Conservation (phyloP, 2,329 filamentous ascomycete species). For the Paecilomyces sp. region DNA sequence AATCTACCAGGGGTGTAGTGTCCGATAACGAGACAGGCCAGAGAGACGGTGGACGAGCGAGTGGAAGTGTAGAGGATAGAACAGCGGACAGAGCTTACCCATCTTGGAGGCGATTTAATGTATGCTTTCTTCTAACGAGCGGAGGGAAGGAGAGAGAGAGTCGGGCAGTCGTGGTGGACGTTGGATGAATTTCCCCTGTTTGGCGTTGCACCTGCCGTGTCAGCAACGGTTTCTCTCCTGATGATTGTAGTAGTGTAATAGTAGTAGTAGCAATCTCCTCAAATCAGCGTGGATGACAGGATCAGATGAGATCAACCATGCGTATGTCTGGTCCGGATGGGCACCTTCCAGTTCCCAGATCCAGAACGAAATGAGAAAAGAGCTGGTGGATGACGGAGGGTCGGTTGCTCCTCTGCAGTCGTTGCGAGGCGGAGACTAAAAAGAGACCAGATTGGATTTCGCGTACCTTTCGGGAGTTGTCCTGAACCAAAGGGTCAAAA, state of each 20-base stretch:
- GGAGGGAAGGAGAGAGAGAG: not conserved
- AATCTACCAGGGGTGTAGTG: not conserved
- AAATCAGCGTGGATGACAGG: not conserved
- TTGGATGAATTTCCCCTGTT: not conserved
- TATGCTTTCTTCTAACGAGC: not conserved
- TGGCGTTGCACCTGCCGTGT: not conserved
- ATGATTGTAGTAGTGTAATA: not conserved
- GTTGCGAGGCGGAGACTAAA: not conserved
- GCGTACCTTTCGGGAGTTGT: not conserved
- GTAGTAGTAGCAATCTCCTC: not conserved
- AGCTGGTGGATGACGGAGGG: not conserved
- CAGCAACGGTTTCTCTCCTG: not conserved
- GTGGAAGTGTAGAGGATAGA: not conserved
- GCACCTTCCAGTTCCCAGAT: not conserved
- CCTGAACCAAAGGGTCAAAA: not conserved
- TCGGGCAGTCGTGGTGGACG: not conserved
- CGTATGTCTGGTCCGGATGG: not conserved
- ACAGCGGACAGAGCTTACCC: not conserved
- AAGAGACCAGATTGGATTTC: not conserved
- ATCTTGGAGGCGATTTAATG: not conserved
- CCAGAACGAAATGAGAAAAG: not conserved
- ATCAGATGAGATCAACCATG: not conserved
- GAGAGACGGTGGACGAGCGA: not conserved
- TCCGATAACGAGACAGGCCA: not conserved
- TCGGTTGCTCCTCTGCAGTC: not conserved